phyloP scores from a whole-genome alignment of 768 basidiomycete genomes.

The Melanogaster broomeanus region DNA sequence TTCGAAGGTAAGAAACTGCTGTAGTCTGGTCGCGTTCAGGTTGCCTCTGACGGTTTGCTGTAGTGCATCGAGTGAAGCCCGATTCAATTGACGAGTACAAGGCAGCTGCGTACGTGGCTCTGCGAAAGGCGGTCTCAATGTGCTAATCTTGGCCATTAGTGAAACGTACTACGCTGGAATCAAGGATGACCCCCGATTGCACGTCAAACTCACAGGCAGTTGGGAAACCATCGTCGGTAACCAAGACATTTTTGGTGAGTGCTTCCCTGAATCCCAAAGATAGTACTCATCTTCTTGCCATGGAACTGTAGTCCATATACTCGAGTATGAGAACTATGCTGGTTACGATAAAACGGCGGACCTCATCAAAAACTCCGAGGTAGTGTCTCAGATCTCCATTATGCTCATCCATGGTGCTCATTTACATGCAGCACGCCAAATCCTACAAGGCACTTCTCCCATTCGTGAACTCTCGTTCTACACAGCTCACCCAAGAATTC shows the following conservation, averaged over 20 bases:
- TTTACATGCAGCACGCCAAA: conserved; percentile 52
- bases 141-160: conserved; percentile 38
- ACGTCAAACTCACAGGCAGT: conserved; percentile 88
- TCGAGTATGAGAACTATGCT: conserved; percentile 93
- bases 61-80: conserved; percentile 88
- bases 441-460: conserved; percentile 79
- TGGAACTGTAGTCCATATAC: conserved; percentile 54
- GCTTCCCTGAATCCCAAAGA: conserved; percentile 29
- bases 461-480: conserved; percentile 66
- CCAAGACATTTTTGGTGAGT: conserved; percentile 78
- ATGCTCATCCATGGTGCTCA: background rate
- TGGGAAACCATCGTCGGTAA: conserved; percentile 93
- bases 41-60: conserved; percentile 2
- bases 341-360: conserved; percentile 80
- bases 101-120: conserved; percentile 70
- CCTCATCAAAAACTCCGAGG: conserved; percentile 66
- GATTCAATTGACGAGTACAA: conserved; percentile 83
- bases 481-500: conserved; percentile 90
- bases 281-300: background rate
- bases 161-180: conserved; percentile 85
- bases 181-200: conserved; percentile 67
- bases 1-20: conserved; percentile 64
- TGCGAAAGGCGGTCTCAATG: conserved; percentile 1
- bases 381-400: conserved; percentile 33
- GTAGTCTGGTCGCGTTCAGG: background rate